Evolutionary conservation across 345 rosid species (phyloP), one percentile per base, ranked within the genome.

Genomic region (Citrus mangshanensis): DNA sequence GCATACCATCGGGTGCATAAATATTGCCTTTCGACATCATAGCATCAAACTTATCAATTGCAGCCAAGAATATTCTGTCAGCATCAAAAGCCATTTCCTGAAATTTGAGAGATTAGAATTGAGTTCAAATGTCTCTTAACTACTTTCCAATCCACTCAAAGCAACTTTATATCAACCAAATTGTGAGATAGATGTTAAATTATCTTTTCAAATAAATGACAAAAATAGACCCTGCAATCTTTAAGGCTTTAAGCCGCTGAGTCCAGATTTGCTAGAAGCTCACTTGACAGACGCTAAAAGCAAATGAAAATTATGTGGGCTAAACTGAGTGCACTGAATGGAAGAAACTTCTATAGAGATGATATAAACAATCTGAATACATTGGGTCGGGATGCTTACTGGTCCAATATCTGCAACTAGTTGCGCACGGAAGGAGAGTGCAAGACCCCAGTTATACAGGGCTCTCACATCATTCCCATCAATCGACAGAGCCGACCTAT

Each of bases 381-480:
- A 40, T 13, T 59, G 16, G 58, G 72, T 9, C 64, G 0, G 61
- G 73, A 74, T 68, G 51, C 91, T 84, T 87, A 89, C 95, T 22
- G 93, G 96, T 83, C 96, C 93, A 77, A 92, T 89, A 76, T 92
- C 93, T n/a, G 91, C 85, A 70, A 92, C 85, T 72, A 92, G 83
- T 80, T 92, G 93, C 7, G 93, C 93, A 46, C 93, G 93, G 82
- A 86, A 90, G 76, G 90, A 89, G 28, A 92, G 85, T 66, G 93
- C 96, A 81, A 92, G 92, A 51, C 93, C 96, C 92, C 96, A 92
- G 30, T 92, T 92, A 77, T 92, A 89, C 24, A 90, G 78, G 30
- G 96, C 91, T 80, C 91, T 84, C 40, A 83, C 85, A 73, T 92
- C 96, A 77, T 80, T 80, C 63, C 92, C 92, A 72, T 90, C 93